Evolutionary conservation across 345 rosid species (phyloP), one percentile per base, ranked within the genome.

Genomic region (Geranium brycei): DNA sequence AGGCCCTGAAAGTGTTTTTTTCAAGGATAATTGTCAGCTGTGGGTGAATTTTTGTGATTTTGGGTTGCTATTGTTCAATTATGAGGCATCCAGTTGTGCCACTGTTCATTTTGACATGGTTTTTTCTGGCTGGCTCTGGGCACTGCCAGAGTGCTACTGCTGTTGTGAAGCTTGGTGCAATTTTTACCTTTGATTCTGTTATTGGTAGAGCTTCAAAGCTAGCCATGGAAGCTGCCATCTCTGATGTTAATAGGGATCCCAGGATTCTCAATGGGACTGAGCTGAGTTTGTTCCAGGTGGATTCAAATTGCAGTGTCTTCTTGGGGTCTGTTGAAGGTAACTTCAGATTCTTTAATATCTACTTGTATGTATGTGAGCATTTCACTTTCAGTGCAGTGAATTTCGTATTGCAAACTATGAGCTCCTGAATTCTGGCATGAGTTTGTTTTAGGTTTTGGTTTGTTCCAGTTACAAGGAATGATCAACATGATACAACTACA

Each of bases 151-250:
- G 73, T 35, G 41, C 41, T 68, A 90, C 91, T 60, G 19, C 67
- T n/a, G 75, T 62, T 63, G 95, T 85, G 56, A 81, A 82, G 35
- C 7, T 91, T 30, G 98, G 92, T 64, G 91, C 89, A 55, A 64
- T 87, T 76, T 85, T 89, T 40, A 69, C 87, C 61, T 79, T 74
- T 73, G 77, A 87, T 73, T 87, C 98, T 4, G 84, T 84, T 12
- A 84, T 91, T 30, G 98, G 98, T 64, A 81, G 81, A 71, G 87
- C 80, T 71, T 89, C 95, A 66, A 87, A 78, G 80, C 70, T 74
- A 57, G 92, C 98, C 2, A 83, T 89, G 5, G 79, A 79, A 59
- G 83, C 84, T 28, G 96, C 95, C 3, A 75, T 79, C 0, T 64
- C 76, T 31, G 96, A 84, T 75, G 77, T 91, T 63, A 91, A 89